Evolutionary conservation across 2,329 filamentous ascomycete genomes (phyloP).

Genomic region (Harringtonia lauricola): DNA sequence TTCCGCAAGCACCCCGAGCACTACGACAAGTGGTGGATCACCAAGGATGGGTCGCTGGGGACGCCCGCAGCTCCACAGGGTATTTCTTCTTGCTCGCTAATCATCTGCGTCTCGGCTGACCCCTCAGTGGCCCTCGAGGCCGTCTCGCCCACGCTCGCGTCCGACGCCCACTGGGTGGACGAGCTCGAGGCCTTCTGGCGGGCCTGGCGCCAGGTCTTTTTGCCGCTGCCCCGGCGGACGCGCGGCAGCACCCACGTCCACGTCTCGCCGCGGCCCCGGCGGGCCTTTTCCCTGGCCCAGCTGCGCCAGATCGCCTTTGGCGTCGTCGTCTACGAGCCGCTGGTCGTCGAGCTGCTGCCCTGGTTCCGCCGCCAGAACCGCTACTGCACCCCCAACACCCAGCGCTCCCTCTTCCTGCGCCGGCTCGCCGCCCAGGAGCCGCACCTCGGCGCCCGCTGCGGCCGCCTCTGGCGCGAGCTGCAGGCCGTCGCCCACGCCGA

Average conservation of each 20-base stretch:
- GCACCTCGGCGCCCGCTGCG: neutral
- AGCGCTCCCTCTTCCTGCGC: conserved; percentile 11
- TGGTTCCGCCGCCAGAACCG: conserved; percentile 22
- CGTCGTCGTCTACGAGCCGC: conserved; percentile 22
- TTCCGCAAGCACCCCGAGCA: conserved; percentile 30
- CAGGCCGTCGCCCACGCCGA: neutral
- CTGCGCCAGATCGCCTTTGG: conserved; percentile 27
- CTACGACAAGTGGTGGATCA: conserved; percentile 31
- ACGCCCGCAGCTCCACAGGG: neutral
- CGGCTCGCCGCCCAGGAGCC: neutral
- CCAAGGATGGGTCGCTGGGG: conserved; percentile 25
- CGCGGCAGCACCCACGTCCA: conserved; percentile 29
- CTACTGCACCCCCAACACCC: conserved; percentile 23
- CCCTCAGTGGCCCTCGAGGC: conserved; percentile 28
- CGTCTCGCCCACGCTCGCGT: conserved; percentile 26
- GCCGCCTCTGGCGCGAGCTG: neutral
- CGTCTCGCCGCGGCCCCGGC: conserved; percentile 22
- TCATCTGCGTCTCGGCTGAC: neutral
- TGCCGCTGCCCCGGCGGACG: conserved; percentile 19
- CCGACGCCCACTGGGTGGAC: conserved; percentile 19
- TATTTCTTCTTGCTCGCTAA: neutral
- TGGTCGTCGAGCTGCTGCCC: conserved; percentile 21
- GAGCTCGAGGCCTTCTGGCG: conserved; percentile 29
- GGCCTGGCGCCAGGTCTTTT: conserved; percentile 29
- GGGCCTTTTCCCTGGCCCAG: conserved; percentile 23